Evolutionary conservation across 169 alveolate genomes (phyloP).

Genomic region (Cryptosporidium viatorum): DNA sequence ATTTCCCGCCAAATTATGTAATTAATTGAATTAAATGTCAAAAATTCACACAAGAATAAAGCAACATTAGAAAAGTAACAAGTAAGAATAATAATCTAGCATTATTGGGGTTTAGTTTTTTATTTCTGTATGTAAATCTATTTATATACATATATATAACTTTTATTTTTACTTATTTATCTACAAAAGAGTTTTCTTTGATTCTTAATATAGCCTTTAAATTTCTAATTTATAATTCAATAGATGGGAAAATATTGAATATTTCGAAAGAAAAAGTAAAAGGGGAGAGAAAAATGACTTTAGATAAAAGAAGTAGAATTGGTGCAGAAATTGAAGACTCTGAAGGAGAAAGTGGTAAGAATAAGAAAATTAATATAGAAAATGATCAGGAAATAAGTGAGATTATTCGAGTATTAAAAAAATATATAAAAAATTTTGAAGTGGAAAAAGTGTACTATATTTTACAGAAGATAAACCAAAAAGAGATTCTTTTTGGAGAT

Average conservation of each 20-base stretch:
- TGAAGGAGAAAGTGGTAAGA: not conserved
- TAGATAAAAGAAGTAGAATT: not conserved
- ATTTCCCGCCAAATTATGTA: not conserved
- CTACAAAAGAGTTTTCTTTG: not conserved
- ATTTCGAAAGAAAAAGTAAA: not conserved
- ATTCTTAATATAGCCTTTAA: not conserved
- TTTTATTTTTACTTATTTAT: not conserved
- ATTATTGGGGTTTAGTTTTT: not conserved
- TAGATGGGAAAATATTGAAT: not conserved
- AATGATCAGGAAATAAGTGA: not conserved
- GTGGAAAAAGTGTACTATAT: not conserved
- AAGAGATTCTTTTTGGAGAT: not conserved
- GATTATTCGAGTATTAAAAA: not conserved
- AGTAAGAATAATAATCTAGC: too few species aligned
- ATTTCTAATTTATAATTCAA: not conserved
- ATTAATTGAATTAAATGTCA: not conserved
- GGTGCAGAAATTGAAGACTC: not conserved
- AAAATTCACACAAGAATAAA: not conserved
- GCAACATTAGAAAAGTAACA: not conserved
- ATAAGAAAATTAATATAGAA: not conserved
- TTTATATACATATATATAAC: not conserved
- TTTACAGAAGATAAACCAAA: not conserved
- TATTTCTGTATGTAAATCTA: not conserved
- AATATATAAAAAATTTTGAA: not conserved
- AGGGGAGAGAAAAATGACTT: not conserved